A percentile compares a stretch with the other conserved stretches of the same genome.
phyloP scores from a whole-genome alignment of 2,329 filamentous ascomycete species.

The Diaporthe vaccinii region DNA sequence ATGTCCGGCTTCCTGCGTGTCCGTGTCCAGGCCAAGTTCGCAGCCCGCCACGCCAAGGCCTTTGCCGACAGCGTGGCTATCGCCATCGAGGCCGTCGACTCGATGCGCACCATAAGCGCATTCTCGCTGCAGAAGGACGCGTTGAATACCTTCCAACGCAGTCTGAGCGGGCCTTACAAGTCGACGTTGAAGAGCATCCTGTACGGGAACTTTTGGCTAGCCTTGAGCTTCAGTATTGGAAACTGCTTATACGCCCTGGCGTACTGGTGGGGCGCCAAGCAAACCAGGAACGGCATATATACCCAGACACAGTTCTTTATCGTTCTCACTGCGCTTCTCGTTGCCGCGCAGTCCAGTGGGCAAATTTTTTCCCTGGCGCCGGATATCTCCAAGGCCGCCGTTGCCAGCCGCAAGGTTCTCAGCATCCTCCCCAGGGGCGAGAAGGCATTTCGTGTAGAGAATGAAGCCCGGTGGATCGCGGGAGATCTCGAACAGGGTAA shows the following conservation, averaged over 20 bases:
- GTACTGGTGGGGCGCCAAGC: conserved; percentile 84
- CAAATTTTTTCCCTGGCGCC: conserved; percentile 82
- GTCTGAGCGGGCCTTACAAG: conserved; percentile 63
- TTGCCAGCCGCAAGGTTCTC: conserved; percentile 71
- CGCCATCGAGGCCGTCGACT: conserved; percentile 75
- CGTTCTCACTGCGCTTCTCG: conserved; percentile 78
- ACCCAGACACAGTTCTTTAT: conserved; percentile 80
- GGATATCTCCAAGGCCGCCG: conserved; percentile 77
- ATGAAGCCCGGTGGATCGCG: neutral
- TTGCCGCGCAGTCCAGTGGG: conserved; percentile 80
- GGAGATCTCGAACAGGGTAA: conserved; percentile 6
- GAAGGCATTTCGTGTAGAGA: neutral
- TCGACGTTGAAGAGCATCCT: conserved; percentile 53
- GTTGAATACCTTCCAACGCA: conserved; percentile 65
- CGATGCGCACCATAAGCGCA: conserved; percentile 72
- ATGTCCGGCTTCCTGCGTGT: conserved; percentile 79
- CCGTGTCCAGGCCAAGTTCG: conserved; percentile 70
- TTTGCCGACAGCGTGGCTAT: conserved; percentile 74
- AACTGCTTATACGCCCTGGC: conserved; percentile 73
- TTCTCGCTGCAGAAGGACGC: conserved; percentile 67
- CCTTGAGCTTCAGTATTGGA: conserved; percentile 19
- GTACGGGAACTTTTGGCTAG: conserved; percentile 14
- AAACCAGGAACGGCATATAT: conserved; percentile 76
- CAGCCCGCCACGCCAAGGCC: conserved; percentile 73
- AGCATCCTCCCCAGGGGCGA: conserved; percentile 50